A percentile compares a stretch with the other conserved stretches of the same genome.
Evolutionary conservation across 176 grass and related monocot genomes (phyloP).

Genomic region (Hordeum marinum): DNA sequence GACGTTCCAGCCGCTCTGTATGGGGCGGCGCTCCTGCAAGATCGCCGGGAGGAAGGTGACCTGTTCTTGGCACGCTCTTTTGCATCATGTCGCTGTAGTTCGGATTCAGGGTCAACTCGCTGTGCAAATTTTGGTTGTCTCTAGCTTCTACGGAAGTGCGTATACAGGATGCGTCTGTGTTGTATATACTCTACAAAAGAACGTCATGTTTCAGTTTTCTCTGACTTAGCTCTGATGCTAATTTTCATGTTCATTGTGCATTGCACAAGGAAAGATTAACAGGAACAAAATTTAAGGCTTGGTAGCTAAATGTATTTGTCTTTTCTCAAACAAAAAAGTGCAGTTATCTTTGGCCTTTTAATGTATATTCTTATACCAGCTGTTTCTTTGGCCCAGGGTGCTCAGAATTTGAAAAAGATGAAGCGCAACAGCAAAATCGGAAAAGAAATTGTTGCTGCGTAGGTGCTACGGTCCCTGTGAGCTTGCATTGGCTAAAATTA

Average conservation of each 20-base stretch:
- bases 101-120: neutral
- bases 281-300: neutral
- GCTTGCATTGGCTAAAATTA: neutral
- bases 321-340: neutral
- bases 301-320: neutral
- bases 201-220: neutral
- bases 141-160: neutral
- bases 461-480: constrained; percentile 31
- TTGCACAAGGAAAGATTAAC: neutral
- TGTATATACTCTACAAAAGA: neutral
- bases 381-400: constrained; percentile 54
- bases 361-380: neutral
- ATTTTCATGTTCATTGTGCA: neutral
- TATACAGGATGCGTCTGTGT: neutral
- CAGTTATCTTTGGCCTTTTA: neutral
- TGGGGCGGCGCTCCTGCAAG: constrained; percentile 96
- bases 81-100: neutral
- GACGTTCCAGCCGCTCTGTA: constrained; percentile 68
- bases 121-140: neutral
- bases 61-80: neutral
- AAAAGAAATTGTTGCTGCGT: constrained; percentile 91
- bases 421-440: constrained; percentile 97
- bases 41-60: constrained; percentile 98
- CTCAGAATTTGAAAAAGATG: constrained; percentile 96
- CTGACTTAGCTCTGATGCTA: neutral